Percentiles rank a stretch among this genome's conserved stretches.
phyloP scores from a whole-genome alignment of 148 eudicot genomes.

The Diospyros lotus region DNA sequence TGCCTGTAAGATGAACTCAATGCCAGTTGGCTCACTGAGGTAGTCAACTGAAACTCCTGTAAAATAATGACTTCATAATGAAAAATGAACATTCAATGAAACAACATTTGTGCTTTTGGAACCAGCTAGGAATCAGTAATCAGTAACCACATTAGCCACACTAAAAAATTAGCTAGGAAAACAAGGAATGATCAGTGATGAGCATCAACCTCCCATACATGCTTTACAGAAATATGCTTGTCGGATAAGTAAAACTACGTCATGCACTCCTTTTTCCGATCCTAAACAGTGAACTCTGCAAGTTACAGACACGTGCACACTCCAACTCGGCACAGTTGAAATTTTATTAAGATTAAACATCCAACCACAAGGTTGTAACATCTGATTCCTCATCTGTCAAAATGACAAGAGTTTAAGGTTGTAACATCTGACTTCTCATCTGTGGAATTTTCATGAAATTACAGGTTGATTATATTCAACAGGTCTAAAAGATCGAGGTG shows the following conservation, averaged over 20 bases:
- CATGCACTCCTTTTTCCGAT: neutral
- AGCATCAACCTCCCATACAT: neutral
- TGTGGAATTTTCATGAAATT: neutral
- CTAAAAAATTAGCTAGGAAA: neutral
- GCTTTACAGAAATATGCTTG: neutral
- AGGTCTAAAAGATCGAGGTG: neutral
- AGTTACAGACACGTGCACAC: neutral
- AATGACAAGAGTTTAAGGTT: neutral
- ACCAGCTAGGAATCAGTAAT: too few relatives aligned
- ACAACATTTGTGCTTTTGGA: neutral
- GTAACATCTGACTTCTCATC: neutral
- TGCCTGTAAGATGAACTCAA: neutral
- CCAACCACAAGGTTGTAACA: neutral
- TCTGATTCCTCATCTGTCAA: neutral
- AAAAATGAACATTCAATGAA: neutral
- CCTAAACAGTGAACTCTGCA: neutral
- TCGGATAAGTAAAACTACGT: neutral
- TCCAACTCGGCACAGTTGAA: neutral
- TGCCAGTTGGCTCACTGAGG: neutral
- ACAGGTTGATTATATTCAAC: too few relatives aligned
- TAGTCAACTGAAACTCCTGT: conserved; percentile 2
- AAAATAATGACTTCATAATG: neutral
- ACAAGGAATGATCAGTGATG: neutral
- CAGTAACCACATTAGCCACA: neutral
- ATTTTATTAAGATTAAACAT: neutral